A percentile compares a stretch with the other conserved stretches of the same genome.
These are phyloP conservation scores for Phytophthora foliorum DNA, from an alignment of 352 stramenopile species.

Conservation along the genomic window DNA sequence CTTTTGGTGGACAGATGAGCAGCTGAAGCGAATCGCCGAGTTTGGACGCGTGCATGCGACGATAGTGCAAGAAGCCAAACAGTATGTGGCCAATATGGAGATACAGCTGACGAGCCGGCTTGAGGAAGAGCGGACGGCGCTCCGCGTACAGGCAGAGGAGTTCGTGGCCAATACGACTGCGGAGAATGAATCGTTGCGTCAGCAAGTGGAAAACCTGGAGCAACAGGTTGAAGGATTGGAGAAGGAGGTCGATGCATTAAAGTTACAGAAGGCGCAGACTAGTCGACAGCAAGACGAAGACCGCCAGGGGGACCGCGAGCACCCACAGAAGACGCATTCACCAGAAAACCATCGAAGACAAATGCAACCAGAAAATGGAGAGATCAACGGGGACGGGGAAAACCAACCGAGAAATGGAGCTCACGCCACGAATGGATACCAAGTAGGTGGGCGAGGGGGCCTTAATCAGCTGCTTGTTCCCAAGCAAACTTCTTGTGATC, in stretches of 20 bases:
- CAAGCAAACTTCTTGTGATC: conserved; percentile 7
- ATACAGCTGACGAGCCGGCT: conserved; percentile 61
- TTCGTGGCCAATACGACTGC: conserved; percentile 57
- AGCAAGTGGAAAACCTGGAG: conserved; percentile 37
- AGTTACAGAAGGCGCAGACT: conserved; percentile 19
- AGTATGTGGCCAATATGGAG: conserved; percentile 73
- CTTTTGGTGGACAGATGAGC: conserved; percentile 54
- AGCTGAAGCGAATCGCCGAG: conserved; percentile 82
- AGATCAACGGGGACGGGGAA: conserved; percentile 9
- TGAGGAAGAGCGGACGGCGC: conserved; percentile 48
- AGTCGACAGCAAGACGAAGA: conserved; percentile 11
- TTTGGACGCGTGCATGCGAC: conserved; percentile 78
- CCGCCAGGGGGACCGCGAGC: conserved; percentile 6
- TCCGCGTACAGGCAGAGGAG: conserved; percentile 62
- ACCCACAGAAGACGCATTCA: conserved; percentile 16
- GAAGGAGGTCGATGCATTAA: conserved; percentile 24
- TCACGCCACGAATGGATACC: conserved; percentile 5
- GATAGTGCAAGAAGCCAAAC: conserved; percentile 70
- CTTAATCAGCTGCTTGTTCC: not conserved
- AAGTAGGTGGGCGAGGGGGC: not conserved
- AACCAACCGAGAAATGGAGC: conserved; percentile 2
- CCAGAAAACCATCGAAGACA: conserved; percentile 23
- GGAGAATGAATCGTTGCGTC: conserved; percentile 52
- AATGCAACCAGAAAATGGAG: conserved; percentile 11
- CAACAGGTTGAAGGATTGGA: conserved; percentile 38